Base-by-base conservation (phyloP, 768 basidiomycete species). In the Chalciporus chontae region DNA sequence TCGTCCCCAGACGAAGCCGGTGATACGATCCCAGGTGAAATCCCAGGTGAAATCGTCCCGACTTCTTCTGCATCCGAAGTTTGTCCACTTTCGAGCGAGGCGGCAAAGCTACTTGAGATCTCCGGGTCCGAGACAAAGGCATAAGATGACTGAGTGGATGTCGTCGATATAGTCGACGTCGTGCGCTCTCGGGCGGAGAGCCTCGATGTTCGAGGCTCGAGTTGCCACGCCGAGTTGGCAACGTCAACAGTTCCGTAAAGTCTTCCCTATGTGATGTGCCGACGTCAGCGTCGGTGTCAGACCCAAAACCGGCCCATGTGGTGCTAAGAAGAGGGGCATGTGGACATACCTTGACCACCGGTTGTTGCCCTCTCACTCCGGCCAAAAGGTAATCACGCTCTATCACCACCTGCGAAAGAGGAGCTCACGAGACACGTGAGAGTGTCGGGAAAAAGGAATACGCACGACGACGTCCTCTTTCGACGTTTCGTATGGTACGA, bases 111-210 rank as follows among this genome's bases (percentile, higher is more conserved):
- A 68, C 87, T 90, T 5, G 88, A 88, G 45, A 90, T 85, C 56
- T 91, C 89, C 2, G 81, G 82, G 57, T 91, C 89, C n/a, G 89
- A 90, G 8, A 91, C 75, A 48, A 89, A 76, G 4, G 89, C 88
- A 58, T 83, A 91, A 0, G 89, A 91, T 17, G 89, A 91, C 24
- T 81, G 86, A 0, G 86, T 86, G 4, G 87, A 90, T 0, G 83
- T 71, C 2, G 86, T 87, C 8, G 88, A 90, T 6, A 83, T 72
- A 13, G 85, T 82, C 13, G 87, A 89, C 3, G 81, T 83, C 0
- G 89, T 90, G 17, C 87, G 83, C 51, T 85, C 87, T 59, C 89
- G 74, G 14, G 74, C 72, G 0, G 81, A 77, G 37, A 76, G 70
- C 8, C 67, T 60, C 18, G 78, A 73, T 13, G 69, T 68, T 29